Percentiles rank a stretch among this genome's conserved stretches.
Evolutionary conservation across 129 eudicot species (phyloP).

Genomic region (Helianthus annuus): DNA sequence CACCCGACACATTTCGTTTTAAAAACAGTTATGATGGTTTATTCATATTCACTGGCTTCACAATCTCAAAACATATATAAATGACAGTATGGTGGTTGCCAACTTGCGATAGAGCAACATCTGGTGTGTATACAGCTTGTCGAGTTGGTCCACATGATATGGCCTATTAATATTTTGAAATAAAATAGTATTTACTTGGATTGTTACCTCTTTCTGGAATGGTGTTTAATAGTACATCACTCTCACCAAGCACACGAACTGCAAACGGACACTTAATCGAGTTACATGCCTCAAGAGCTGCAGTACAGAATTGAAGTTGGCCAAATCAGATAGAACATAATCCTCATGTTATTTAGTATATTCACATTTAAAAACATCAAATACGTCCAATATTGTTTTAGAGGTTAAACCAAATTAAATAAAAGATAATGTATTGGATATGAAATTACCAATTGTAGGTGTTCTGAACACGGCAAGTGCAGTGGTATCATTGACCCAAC

Average conservation of each 20-base stretch:
- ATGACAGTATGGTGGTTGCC: background rate
- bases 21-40: background rate
- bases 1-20: background rate
- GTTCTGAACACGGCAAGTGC: constrained; percentile 92
- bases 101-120: too few relatives aligned
- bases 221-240: constrained; percentile 55
- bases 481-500: constrained; percentile 91
- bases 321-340: background rate
- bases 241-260: constrained; percentile 68
- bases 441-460: constrained; percentile 68
- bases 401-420: background rate
- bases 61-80: background rate
- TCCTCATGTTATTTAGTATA: background rate
- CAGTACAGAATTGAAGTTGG: constrained; percentile 27
- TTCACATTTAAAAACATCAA: background rate
- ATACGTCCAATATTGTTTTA: background rate
- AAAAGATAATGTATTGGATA: background rate
- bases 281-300: constrained; percentile 86
- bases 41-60: background rate
- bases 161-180: background rate
- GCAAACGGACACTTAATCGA: constrained; percentile 58
- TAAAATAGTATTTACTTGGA: background rate
- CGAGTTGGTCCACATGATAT: background rate
- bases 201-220: constrained; percentile 72
- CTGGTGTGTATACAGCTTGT: too few relatives aligned